Conservation (phyloP, 345 rosid species). For the Eutrema japonicum region DNA sequence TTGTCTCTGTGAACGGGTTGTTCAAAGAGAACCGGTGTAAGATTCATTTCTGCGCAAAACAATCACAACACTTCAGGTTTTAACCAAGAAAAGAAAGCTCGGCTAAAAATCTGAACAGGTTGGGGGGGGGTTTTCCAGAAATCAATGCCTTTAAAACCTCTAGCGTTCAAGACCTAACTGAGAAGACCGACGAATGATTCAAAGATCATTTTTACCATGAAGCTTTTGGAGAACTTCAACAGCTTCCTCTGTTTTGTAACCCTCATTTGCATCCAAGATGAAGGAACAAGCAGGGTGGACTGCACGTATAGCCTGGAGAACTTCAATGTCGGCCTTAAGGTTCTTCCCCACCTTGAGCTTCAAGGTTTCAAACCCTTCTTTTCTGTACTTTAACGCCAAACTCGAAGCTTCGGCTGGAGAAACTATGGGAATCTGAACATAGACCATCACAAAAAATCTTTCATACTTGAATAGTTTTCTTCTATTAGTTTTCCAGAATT, state of each 20-base stretch:
- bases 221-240: slow-evolving; percentile 77
- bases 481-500: background rate
- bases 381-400: slow-evolving; percentile 70
- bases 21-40: slow-evolving; percentile 88
- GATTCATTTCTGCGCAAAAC: slow-evolving; percentile 69
- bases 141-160: background rate
- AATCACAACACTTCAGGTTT: slow-evolving; percentile 21
- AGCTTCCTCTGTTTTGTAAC: slow-evolving; percentile 77
- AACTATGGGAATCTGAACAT: slow-evolving; percentile 88
- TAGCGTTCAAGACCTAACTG: background rate
- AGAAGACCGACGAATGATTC: slow-evolving; percentile 2
- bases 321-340: slow-evolving; percentile 71
- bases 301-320: slow-evolving; percentile 80
- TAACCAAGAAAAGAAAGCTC: background rate
- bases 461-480: background rate
- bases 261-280: slow-evolving; percentile 97
- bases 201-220: slow-evolving; percentile 54
- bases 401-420: slow-evolving; percentile 73
- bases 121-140: background rate
- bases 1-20: slow-evolving; percentile 94
- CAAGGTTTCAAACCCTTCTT: slow-evolving; percentile 78
- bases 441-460: slow-evolving; percentile 18
- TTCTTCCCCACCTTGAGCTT: slow-evolving; percentile 96
- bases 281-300: slow-evolving; percentile 77
- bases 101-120: background rate